phyloP scores from a whole-genome alignment of 768 basidiomycete species.

The Rhizopogon roseolus region DNA sequence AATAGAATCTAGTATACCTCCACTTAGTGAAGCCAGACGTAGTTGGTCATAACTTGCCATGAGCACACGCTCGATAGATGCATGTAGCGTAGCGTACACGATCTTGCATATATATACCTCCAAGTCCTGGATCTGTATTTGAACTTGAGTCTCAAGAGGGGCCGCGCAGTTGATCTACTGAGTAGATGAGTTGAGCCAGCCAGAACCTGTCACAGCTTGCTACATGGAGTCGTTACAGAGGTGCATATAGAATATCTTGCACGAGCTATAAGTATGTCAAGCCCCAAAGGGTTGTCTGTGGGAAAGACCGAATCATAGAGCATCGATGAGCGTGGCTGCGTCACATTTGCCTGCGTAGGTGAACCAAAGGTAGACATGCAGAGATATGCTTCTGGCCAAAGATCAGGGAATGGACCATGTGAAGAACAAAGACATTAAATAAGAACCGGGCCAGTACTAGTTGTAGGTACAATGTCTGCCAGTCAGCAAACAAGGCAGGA shows the following conservation, averaged over 20 bases:
- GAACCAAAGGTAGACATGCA: too few species aligned
- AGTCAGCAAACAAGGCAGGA: not conserved
- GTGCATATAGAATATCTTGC: too few species aligned
- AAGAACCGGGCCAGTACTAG: not conserved
- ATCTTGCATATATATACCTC: not conserved
- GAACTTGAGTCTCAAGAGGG: too few species aligned
- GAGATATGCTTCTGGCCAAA: too few species aligned
- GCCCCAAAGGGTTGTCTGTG: too few species aligned
- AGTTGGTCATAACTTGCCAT: not conserved
- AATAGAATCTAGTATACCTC: constrained; percentile 2
- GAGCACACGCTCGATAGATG: not conserved
- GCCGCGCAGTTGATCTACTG: too few species aligned
- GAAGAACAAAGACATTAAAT: not conserved
- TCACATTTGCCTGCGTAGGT: not conserved
- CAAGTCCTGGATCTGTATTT: too few species aligned
- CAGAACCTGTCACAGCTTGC: too few species aligned
- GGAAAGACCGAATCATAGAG: not conserved
- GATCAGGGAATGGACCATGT: too few species aligned
- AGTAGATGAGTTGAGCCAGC: too few species aligned
- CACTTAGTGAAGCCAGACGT: not conserved
- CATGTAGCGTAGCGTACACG: not conserved
- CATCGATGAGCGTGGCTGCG: not conserved
- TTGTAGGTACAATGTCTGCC: not conserved
- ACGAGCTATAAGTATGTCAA: too few species aligned
- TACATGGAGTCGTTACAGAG: too few species aligned